A percentile compares a stretch with the other conserved stretches of the same genome.
phyloP scores from a whole-genome alignment of 768 basidiomycete species.

The Peribolospora kevripleyi region DNA sequence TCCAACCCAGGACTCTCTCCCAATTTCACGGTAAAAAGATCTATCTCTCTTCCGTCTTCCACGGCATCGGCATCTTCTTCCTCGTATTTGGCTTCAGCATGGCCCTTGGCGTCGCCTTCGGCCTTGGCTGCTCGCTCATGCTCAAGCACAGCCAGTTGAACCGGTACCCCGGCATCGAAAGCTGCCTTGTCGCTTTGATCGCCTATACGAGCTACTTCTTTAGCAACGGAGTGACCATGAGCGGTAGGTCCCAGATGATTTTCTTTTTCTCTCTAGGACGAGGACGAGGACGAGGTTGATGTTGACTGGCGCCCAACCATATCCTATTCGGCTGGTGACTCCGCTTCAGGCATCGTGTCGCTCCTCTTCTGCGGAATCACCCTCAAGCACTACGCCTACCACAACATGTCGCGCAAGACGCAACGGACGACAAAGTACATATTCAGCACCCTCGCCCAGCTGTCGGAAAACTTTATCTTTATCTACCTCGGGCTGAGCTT shows the following conservation, averaged over 20 bases:
- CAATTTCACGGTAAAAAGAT: conserved; percentile 76
- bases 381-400: conserved; percentile 98
- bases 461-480: conserved; percentile 98
- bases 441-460: conserved; percentile 74
- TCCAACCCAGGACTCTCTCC: conserved; percentile 44
- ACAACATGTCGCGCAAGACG: conserved; percentile 89
- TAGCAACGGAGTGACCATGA: conserved; percentile 79
- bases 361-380: conserved; percentile 97
- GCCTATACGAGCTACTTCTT: conserved; percentile 98
- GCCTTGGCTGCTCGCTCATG: conserved; percentile 67
- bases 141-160: conserved; percentile 64
- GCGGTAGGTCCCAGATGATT: neutral
- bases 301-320: too few relatives aligned
- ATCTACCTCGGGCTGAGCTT: conserved; percentile 90
- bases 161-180: conserved; percentile 70
- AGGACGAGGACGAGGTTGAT: neutral
- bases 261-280: neutral
- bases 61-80: conserved; percentile 92
- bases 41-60: conserved; percentile 65
- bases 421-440: conserved; percentile 88
- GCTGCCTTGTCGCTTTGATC: conserved; percentile 79
- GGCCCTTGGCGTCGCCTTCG: conserved; percentile 76
- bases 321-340: neutral
- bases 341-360: conserved; percentile 54
- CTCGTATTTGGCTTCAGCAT: conserved; percentile 85